Percentiles rank a stretch among this genome's conserved stretches.
phyloP scores from a whole-genome alignment of 83 land plant genomes.

The Thuja plicata region DNA sequence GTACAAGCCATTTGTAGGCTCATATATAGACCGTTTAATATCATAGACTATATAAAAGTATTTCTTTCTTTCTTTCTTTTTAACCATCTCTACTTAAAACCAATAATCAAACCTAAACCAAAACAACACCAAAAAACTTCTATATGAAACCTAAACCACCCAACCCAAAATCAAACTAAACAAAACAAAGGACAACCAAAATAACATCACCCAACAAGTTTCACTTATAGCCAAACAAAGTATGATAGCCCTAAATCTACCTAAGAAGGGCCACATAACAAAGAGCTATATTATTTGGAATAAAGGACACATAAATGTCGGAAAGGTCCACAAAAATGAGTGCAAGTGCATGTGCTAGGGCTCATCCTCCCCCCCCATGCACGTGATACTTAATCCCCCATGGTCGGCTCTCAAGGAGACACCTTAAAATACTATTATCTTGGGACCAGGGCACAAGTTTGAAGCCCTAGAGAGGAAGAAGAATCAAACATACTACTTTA shows the following conservation, averaged over 20 bases:
- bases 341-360: neutral
- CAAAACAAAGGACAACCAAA: too few relatives aligned
- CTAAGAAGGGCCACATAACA: neutral
- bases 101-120: too few relatives aligned
- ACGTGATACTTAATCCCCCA: neutral
- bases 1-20: too few relatives aligned
- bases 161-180: too few relatives aligned
- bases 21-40: too few relatives aligned
- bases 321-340: neutral
- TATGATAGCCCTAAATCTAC: neutral
- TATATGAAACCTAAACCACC: too few relatives aligned
- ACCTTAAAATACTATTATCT: neutral
- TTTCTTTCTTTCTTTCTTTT: too few relatives aligned
- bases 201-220: neutral
- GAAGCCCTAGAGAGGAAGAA: constrained; percentile 1
- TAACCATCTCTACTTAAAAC: too few relatives aligned
- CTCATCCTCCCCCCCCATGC: neutral
- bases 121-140: too few relatives aligned
- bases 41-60: too few relatives aligned
- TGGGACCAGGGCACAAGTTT: neutral
- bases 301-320: neutral
- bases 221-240: neutral
- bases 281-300: neutral
- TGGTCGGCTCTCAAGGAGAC: neutral
- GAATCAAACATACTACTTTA: constrained; percentile 4